Conservation (phyloP, 805 yeast species). For the Candida alai region DNA sequence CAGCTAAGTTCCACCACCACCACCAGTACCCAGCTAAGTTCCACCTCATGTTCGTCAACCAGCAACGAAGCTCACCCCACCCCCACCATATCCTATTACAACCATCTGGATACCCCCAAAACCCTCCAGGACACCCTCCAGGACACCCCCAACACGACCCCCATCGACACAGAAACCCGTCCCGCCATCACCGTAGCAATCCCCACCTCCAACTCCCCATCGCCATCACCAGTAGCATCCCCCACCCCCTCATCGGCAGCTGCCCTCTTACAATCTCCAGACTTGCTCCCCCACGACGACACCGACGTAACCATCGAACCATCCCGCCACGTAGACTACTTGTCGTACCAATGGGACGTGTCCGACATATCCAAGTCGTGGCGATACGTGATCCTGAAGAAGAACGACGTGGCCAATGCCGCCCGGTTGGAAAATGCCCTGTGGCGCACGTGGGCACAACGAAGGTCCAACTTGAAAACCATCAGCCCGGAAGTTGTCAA, state of each 20-base stretch:
- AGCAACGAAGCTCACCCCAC: conserved; percentile 1
- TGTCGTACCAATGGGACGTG: conserved; percentile 95
- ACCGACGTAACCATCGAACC: conserved; percentile 78
- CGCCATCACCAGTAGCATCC: conserved; percentile 7
- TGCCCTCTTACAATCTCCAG: conserved; percentile 8
- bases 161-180: neutral
- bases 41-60: neutral
- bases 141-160: conserved; percentile 1
- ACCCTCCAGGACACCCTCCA: conserved; percentile 1
- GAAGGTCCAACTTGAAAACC: conserved; percentile 62
- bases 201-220: conserved; percentile 1
- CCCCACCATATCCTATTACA: neutral
- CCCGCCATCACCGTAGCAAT: neutral
- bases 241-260: conserved; percentile 4
- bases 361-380: conserved; percentile 90
- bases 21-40: neutral
- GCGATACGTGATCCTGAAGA: conserved; percentile 82
- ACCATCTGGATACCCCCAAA: neutral
- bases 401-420: conserved; percentile 75
- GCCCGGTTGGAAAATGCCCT: conserved; percentile 53
- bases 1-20: neutral
- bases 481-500: conserved; percentile 88
- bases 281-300: conserved; percentile 71
- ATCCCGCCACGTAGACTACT: conserved; percentile 86
- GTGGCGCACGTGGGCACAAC: conserved; percentile 95